Conservation (phyloP, 306 rosid genomes). For the Cotoneaster glaucophyllus region DNA sequence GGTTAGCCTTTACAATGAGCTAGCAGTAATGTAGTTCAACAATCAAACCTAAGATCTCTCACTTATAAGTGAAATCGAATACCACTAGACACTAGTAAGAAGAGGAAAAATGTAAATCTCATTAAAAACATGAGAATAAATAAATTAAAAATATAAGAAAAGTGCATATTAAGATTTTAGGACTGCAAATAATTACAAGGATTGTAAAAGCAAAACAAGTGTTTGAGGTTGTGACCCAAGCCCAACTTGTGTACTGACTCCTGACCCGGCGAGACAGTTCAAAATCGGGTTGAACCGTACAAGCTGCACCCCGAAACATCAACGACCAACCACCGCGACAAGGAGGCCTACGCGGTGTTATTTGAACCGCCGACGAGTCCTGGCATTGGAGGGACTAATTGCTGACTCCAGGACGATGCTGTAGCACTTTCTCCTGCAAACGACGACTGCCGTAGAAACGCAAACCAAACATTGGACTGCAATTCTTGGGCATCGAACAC, state of each 20-base stretch:
- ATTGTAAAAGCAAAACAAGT: too few species aligned
- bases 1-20: too few species aligned
- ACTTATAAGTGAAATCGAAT: too few species aligned
- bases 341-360: background rate
- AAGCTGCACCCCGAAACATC: background rate
- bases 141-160: too few species aligned
- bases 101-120: too few species aligned
- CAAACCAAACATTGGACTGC: background rate
- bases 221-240: background rate
- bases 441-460: background rate
- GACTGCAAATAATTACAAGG: too few species aligned
- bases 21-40: too few species aligned
- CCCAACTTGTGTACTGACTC: background rate
- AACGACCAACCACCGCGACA: background rate
- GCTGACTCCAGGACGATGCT: background rate
- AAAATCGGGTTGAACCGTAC: background rate
- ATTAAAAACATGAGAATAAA: too few species aligned
- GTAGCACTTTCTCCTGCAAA: background rate
- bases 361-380: background rate
- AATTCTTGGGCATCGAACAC: constrained; percentile 1
- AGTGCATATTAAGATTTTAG: too few species aligned
- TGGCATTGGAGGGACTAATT: background rate
- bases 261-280: background rate
- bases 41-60: too few species aligned
- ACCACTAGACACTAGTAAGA: too few species aligned